Conservation (phyloP, 106 monocot species). For the Vanilla planifolia region DNA sequence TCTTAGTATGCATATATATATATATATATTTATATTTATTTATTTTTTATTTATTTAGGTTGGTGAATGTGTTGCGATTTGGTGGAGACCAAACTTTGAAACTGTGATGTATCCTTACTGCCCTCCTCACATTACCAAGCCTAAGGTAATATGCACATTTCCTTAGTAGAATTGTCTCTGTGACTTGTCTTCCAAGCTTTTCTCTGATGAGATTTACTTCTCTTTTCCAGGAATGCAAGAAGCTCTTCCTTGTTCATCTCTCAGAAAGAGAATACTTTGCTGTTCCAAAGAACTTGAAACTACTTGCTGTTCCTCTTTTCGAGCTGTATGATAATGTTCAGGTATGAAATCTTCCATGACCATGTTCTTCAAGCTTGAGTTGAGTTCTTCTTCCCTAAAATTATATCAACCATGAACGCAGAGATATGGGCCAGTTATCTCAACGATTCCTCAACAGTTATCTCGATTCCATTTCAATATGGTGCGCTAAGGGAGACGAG, state of each 20-base stretch:
- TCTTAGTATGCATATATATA: too few species aligned
- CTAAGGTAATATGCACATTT: slow-evolving; percentile 49
- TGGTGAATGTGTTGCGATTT: slow-evolving; percentile 96
- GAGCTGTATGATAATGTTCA: slow-evolving; percentile 99
- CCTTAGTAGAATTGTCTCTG: background rate
- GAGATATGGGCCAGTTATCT: slow-evolving; percentile 60
- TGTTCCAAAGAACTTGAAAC: slow-evolving; percentile 91
- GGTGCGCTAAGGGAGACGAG: slow-evolving; percentile 24
- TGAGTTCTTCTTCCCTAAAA: background rate
- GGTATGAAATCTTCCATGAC: slow-evolving; percentile 49
- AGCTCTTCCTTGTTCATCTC: slow-evolving; percentile 88
- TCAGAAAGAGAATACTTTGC: slow-evolving; percentile 96
- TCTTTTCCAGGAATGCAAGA: slow-evolving; percentile 83
- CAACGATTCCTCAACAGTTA: slow-evolving; percentile 53
- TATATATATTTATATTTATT: too few species aligned
- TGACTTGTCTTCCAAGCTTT: slow-evolving; percentile 12
- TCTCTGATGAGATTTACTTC: background rate
- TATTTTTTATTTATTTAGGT: slow-evolving; percentile 34
- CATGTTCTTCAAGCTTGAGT: background rate
- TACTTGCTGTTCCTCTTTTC: slow-evolving; percentile 98
- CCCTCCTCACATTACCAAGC: slow-evolving; percentile 95
- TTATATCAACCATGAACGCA: slow-evolving; percentile 13
- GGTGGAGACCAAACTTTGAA: slow-evolving; percentile 99
- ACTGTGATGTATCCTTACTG: slow-evolving; percentile 99
- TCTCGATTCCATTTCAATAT: slow-evolving; percentile 69